Conservation (phyloP, 176 grass and related monocot species). For the Aegilops bicornis region DNA sequence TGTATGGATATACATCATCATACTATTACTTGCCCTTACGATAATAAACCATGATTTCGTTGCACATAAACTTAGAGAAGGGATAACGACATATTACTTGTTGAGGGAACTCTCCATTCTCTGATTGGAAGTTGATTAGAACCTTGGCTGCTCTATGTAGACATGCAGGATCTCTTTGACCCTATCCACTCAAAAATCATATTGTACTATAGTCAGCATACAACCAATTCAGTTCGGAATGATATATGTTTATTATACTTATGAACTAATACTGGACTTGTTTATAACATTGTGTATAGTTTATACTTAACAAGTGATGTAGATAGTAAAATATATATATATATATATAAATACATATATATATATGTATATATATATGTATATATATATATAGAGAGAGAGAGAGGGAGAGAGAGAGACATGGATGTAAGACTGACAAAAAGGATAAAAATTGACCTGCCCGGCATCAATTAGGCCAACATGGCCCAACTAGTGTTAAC, state of each 20-base stretch:
- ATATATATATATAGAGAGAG: no score
- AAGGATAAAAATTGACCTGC: conserved; percentile 46
- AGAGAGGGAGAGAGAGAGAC: not conserved
- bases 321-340: not conserved
- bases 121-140: not conserved
- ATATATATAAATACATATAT: no score
- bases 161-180: not conserved
- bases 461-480: conserved; percentile 79
- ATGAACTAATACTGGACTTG: not conserved
- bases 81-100: not conserved
- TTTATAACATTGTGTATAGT: not conserved
- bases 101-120: not conserved
- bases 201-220: not conserved
- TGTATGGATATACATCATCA: not conserved
- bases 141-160: conserved; percentile 12
- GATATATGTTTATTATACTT: not conserved
- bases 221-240: not conserved
- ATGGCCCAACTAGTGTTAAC: conserved; percentile 90
- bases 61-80: no score
- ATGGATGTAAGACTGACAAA: not conserved
- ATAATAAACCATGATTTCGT: not conserved
- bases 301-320: not conserved
- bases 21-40: not conserved
- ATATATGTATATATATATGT: no score
- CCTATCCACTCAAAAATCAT: not conserved